phyloP scores from a whole-genome alignment of 164 flowering plant genomes.

The Chimonanthus salicifolius region DNA sequence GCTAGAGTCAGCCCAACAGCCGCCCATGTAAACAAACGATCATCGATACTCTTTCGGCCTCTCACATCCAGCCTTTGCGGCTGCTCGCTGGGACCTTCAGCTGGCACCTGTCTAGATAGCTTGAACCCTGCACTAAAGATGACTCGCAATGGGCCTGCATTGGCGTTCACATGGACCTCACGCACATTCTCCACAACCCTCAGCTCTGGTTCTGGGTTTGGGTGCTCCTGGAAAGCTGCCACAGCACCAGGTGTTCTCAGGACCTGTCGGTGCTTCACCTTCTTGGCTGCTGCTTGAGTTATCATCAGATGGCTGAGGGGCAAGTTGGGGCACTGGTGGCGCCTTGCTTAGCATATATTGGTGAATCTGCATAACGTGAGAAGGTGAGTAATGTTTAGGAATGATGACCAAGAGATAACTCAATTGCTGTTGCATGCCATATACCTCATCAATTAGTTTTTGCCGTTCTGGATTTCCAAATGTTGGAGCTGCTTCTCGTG shows the following conservation, averaged over 20 bases:
- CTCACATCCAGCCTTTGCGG: conserved; percentile 26
- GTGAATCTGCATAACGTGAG: conserved; percentile 54
- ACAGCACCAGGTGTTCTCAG: conserved; percentile 18
- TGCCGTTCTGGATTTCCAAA: conserved; percentile 85
- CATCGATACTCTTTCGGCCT: conserved; percentile 55
- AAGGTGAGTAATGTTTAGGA: background rate
- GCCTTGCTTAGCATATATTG: conserved; percentile 88
- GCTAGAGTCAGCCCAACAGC: conserved; percentile 84
- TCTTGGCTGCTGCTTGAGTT: conserved; percentile 20
- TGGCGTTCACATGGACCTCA: conserved; percentile 39
- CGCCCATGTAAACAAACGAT: conserved; percentile 83
- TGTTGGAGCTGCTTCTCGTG: conserved; percentile 81
- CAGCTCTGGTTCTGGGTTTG: conserved; percentile 19
- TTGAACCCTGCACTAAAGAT: conserved; percentile 26
- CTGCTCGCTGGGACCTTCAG: conserved; percentile 28
- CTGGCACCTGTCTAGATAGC: conserved; percentile 27
- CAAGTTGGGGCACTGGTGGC: conserved; percentile 55
- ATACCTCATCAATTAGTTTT: conserved; percentile 85
- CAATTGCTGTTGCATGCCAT: background rate
- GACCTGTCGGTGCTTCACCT: conserved; percentile 24
- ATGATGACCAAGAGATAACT: background rate
- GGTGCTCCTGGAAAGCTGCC: conserved; percentile 20
- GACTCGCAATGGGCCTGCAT: conserved; percentile 31
- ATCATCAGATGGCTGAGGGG: conserved; percentile 28
- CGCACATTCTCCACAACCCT: conserved; percentile 38